Evolutionary conservation across 164 flowering plant species (phyloP).

Genomic region (Vitis rotundifolia): DNA sequence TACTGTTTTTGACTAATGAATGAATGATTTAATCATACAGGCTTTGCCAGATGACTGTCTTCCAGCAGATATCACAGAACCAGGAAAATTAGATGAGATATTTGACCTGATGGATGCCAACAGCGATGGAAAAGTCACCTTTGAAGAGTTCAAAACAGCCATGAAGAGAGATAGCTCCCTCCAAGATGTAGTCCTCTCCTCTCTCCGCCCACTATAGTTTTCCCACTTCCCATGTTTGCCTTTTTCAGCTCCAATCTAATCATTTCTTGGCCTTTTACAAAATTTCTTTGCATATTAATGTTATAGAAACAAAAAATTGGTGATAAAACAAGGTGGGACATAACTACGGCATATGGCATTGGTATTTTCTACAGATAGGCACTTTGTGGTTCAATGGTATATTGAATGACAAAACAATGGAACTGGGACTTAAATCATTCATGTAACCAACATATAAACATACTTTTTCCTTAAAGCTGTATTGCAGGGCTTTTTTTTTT

Average conservation of each 20-base stretch:
- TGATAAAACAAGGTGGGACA: neutral
- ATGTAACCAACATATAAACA: too few species aligned
- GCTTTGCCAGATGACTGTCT: conserved; percentile 84
- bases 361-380: too few species aligned
- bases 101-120: conserved; percentile 77
- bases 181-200: conserved; percentile 69
- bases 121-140: conserved; percentile 69
- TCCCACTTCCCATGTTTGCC: neutral
- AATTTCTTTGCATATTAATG: too few species aligned
- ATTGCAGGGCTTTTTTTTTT: too few species aligned
- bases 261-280: neutral
- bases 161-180: conserved; percentile 81
- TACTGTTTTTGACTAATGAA: neutral
- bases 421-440: too few species aligned
- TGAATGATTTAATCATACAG: conserved; percentile 28
- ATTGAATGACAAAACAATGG: too few species aligned
- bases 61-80: conserved; percentile 67
- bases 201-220: conserved; percentile 49
- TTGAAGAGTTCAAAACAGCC: conserved; percentile 84
- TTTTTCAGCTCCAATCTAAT: neutral
- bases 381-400: too few species aligned
- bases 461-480: too few species aligned
- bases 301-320: neutral
- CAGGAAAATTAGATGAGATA: conserved; percentile 74
- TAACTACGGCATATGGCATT: too few species aligned